A percentile compares a stretch with the other conserved stretches of the same genome.
phyloP scores from a whole-genome alignment of 2,329 filamentous ascomycete species.

The Malbranchea cinnamomea region DNA sequence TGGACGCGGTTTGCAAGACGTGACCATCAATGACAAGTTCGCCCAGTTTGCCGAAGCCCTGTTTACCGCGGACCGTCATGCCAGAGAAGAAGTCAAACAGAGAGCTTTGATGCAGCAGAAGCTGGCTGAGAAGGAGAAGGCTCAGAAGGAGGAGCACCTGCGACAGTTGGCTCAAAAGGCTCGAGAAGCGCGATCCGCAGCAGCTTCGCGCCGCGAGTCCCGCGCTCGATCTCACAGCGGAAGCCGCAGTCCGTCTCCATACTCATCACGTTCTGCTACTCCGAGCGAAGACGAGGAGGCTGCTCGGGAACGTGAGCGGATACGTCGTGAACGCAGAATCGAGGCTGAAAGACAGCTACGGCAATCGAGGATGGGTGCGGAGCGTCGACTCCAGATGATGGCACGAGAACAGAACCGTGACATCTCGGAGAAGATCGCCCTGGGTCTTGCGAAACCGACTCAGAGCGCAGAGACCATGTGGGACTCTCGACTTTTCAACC shows the following conservation, averaged over 20 bases:
- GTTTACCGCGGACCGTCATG: conserved; percentile 87
- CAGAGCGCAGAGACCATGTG: conserved; percentile 91
- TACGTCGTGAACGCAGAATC: conserved; percentile 59
- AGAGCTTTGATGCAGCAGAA: conserved; percentile 90
- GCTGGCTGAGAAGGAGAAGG: conserved; percentile 90
- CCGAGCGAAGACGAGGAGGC: conserved; percentile 52
- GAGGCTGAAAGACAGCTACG: conserved; percentile 82
- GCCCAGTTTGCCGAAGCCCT: conserved; percentile 89
- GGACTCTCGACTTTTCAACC: conserved; percentile 89
- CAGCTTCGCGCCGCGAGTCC: conserved; percentile 33
- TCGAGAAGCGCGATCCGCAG: conserved; percentile 57
- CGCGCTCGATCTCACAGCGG: conserved; percentile 34
- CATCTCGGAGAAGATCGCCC: conserved; percentile 90
- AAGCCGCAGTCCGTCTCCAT: conserved; percentile 26
- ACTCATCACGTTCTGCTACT: conserved; percentile 30
- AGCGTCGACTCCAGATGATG: conserved; percentile 81
- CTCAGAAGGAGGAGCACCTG: conserved; percentile 83
- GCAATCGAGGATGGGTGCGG: conserved; percentile 89
- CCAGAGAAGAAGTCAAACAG: conserved; percentile 87
- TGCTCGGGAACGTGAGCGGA: conserved; percentile 59
- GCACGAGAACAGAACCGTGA: conserved; percentile 91
- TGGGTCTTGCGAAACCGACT: conserved; percentile 88
- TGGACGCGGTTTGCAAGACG: conserved; percentile 78
- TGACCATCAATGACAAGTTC: conserved; percentile 97
- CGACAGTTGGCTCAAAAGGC: conserved; percentile 81